Base-by-base conservation (phyloP, 495 filamentous ascomycete species). In the Jackrogersella minutella region DNA sequence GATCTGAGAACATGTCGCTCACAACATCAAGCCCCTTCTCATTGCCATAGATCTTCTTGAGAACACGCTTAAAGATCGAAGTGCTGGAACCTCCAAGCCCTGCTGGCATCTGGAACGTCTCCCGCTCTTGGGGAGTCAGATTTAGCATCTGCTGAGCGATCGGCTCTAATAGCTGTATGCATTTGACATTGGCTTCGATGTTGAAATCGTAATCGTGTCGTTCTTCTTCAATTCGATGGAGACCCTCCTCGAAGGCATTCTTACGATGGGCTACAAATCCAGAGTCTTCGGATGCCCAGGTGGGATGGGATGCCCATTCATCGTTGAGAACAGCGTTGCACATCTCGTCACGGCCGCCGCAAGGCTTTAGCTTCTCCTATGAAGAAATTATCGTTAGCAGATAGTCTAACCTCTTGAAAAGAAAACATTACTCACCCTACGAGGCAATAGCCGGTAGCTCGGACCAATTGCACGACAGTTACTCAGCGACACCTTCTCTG, bases 181-280 rank as follows among this genome's bases (percentile, higher is more conserved):
- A 97, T 54, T 96, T 91, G 19, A 85, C 84, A 70, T 93, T 96
- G 10, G 93, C 91, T 77, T 98, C 96, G 58, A 99, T 96, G 76
- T 96, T 95, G 76, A 93, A 96, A 73, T 99, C 96, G 74, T 99
- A 99, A 74, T 99, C 96, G 73, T 99, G 96, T 11, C 96, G 87
- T 72, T 99, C 96, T 73, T 99, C 96, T 77, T 99, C 96, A 63
- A 98, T 97, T 13, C 95, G 86, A 69, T 98, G 96, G 34, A 98
- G 85, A 31, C 88, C 88, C 73, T 99, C 96, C 76, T 99, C 96
- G 60, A 86, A 94, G 17, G 86, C 83, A 70, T 98, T 99, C 85
- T 99, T 99, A 39, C 93, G 85, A 79, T 99, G 96, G 2, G 95
- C 96, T 58, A 99, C 92, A 68, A 99, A 99, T 1, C 96, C 96